Percentiles rank a stretch among this genome's conserved stretches.
Conservation (phyloP, 768 basidiomycete species). For the Leccinum disarticulatum region DNA sequence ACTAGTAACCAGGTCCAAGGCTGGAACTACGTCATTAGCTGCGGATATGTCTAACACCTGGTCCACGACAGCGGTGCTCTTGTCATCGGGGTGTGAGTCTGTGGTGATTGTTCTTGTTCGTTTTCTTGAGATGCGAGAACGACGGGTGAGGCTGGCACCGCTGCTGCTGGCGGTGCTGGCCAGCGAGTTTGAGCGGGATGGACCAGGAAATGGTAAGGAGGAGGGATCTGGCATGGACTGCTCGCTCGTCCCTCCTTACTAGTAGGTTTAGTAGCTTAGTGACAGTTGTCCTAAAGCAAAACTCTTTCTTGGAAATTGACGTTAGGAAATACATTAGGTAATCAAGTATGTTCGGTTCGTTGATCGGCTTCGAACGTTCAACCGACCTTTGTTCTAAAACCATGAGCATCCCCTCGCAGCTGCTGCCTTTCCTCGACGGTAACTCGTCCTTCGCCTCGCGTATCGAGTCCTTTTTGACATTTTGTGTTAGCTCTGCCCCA, state of each 20-base stretch:
- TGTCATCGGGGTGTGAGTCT: slow-evolving; percentile 25
- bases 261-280: background rate
- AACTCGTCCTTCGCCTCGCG: background rate
- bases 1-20: slow-evolving; percentile 6
- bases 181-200: slow-evolving; percentile 34
- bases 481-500: slow-evolving; percentile 56
- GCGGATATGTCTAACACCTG: slow-evolving; percentile 32
- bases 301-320: slow-evolving; percentile 12
- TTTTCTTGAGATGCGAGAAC: slow-evolving; percentile 46
- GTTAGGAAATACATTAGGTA: slow-evolving; percentile 31
- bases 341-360: slow-evolving; percentile 10
- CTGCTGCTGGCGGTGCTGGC: slow-evolving; percentile 47
- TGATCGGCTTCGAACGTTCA: slow-evolving; percentile 19
- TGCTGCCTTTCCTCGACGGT: slow-evolving; percentile 27
- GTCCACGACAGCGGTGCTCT: slow-evolving; percentile 12
- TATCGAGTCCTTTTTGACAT: background rate
- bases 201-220: slow-evolving; percentile 25
- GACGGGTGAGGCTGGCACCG: slow-evolving; percentile 50
- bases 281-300: slow-evolving; percentile 19
- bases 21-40: slow-evolving; percentile 16
- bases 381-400: background rate
- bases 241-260: slow-evolving; percentile 24
- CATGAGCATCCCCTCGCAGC: slow-evolving; percentile 3
- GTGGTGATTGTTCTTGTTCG: slow-evolving; percentile 54
- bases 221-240: slow-evolving; percentile 34